Percentiles rank a stretch among this genome's conserved stretches.
Conservation (phyloP, 352 stramenopile species). For the Globisporangium rhizosaccharum region DNA sequence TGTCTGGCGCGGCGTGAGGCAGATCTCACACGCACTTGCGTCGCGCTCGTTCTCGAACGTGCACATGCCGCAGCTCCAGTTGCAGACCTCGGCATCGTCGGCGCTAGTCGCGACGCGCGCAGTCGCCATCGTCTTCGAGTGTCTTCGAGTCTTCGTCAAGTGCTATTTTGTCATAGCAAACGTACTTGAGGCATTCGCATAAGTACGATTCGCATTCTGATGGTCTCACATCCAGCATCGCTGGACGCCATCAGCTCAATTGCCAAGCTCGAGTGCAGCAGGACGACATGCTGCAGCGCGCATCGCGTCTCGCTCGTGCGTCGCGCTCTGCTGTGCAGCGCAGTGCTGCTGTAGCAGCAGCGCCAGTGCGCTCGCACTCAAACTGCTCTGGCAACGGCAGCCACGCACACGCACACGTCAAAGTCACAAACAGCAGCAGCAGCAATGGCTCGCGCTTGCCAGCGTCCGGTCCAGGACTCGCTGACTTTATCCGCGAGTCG, state of each 20-base stretch:
- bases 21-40: slow-evolving; percentile 52
- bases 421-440: slow-evolving; percentile 15
- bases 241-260: background rate
- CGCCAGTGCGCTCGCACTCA: slow-evolving; percentile 22
- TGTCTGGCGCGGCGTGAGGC: slow-evolving; percentile 15
- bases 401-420: slow-evolving; percentile 19
- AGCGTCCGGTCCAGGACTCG: slow-evolving; percentile 40
- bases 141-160: background rate
- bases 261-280: background rate
- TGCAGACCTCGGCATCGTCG: background rate
- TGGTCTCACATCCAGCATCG: slow-evolving; percentile 1
- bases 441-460: slow-evolving; percentile 27
- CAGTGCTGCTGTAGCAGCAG: background rate
- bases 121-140: slow-evolving; percentile 1
- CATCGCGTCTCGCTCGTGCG: slow-evolving; percentile 2
- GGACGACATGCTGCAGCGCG: slow-evolving; percentile 10
- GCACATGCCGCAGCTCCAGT: slow-evolving; percentile 66
- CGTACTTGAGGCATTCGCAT: background rate
- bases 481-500: slow-evolving; percentile 67
- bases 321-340: slow-evolving; percentile 2
- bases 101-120: background rate
- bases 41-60: slow-evolving; percentile 61
- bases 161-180: background rate
- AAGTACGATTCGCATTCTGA: slow-evolving; percentile 2
- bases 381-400: slow-evolving; percentile 19